Evolutionary conservation across 169 alveolate genomes (phyloP), one percentile per base, ranked within the genome.

Genomic region (Plasmodium ovale): DNA sequence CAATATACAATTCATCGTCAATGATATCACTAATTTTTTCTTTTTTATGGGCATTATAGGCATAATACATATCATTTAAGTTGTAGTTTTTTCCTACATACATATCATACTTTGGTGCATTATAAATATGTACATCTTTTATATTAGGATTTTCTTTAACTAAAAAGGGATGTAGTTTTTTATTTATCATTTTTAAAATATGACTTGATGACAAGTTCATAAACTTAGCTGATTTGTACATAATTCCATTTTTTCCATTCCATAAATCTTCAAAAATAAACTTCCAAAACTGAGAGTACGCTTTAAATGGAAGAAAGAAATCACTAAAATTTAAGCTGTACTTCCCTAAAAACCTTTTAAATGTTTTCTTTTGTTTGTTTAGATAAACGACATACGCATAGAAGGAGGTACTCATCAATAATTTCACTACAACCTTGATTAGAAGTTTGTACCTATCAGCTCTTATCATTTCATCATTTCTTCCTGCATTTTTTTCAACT

Each of bases 211-310:
- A 27, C 33, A 47, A 16, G 56, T 56, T 79, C 29, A 79, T 19
- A 65, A 64, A 79, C 33, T 79, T 79, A 23, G 82, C 69, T 6
- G 89, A 64, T 51, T 79, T 49, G 25, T 64, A 79, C 73, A 79
- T 79, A 49, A 64, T 64, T 4, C 70, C 53, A 44, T 49, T 44
- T 56, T 64, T 79, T 9, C 69, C 69, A 79, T 79, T 79, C 89
- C 89, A 79, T 60, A 79, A 33, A 79, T 79, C 79, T 51, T 79
- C 89, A 79, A 79, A 79, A 79, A 79, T 79, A n/a, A 29, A 44
- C 49, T 79, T 79, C 89, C 89, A 79, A 42, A 47, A 58, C 49
- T 49, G 31, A 47, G 42, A 16, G 42, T 33, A 25, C 16, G 89
- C 89, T 79, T 68, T 60, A 79, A 79, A 62, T 49, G 89, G 89